Evolutionary conservation across 129 eudicot species (phyloP), one percentile per base, ranked within the genome.

Genomic region (Erigeron canadensis): DNA sequence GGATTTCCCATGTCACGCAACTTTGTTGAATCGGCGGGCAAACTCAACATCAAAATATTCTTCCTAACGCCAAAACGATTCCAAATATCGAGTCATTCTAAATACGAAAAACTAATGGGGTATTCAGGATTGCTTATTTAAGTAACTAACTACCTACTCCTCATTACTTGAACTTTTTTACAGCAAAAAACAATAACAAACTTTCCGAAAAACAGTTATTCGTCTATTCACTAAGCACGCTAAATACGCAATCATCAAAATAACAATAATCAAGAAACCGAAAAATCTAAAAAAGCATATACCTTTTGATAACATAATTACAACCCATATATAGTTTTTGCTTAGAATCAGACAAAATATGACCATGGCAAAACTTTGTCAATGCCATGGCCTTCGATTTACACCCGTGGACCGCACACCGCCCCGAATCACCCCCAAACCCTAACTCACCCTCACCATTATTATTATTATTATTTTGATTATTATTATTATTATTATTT

Each of bases 301-400:
- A 89, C 91, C 91, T 86, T 54, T 89, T 84, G 39, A 83, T 75
- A 57, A 76, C 77, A 71, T 79, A 86, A 44, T 41, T 79, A 82
- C 93, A 89, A 4, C 83, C 80, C 71, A 82, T 86, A 73, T 89
- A 89, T 4, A 89, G 85, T 63, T 77, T 82, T 83, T 89, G 96
- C 39, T 76, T 89, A 19, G 84, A 34, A 64, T 89, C 96, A 11
- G 82, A 80, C 75, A 86, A 47, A 19, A 89, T 89, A 75, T 89
- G 93, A 50, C 75, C 69, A 48, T 80, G 83, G 63, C 96, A 89
- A 78, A 84, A 89, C 77, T 69, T 84, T 17, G 96, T 84, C 23
- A 86, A 69, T 45, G 90, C 85, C 96, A 89, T 86, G 2, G 93
- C 83, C 76, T 86, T 89, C 6, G 79, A 72, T 75, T 77, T 74